Base-by-base conservation (phyloP, 192 early-diverging fungal genomes). In the Gaertneriomyces sp. region DNA sequence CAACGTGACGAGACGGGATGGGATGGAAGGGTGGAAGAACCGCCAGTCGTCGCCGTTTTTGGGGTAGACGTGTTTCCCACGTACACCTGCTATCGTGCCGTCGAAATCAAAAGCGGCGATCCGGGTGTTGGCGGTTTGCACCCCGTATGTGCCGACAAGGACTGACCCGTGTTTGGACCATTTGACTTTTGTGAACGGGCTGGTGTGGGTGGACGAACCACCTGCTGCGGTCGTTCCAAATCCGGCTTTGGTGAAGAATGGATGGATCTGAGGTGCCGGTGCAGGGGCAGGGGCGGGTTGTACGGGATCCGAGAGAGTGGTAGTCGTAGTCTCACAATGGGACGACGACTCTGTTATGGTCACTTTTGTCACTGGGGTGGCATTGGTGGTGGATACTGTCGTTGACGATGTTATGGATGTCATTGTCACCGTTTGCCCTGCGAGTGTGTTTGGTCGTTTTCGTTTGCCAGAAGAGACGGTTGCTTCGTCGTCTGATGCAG, bases 41-140 rank as follows among this genome's bases (percentile, higher is more conserved):
- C 71, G 71, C 93, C 93, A 98, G 77, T 96, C 96, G 58, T 88
- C 71, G 5, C 78, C 75, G 53, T 86, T 72, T 64, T 89, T 90
- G 10, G 91, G 71, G 66, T 76, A 81, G 10, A 73, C 74, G 54
- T 81, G 74, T 19, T 69, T 80, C 20, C 91, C 86, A 44, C 86
- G 87, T 14, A 85, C 80, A 6, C 51, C 60, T 25, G 92, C 84
- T n/a, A 96, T 69, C 4, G 93, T 95, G 7, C 66, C 69, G 75
- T 98, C 94, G 60, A 91, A 76, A 67, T 91, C 90, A 67, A 89
- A 90, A 0, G 82, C 79, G 5, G 90, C 87, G 41, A 91, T 73
- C 49, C 81, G 86, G 1, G 66, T 51, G n/a, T 25, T 25, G n/a
- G 69, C 20, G 14, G 12, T 9, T 42, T 70, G 63, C 4, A 0